Percentiles rank a stretch among this genome's conserved stretches.
Evolutionary conservation across 2,329 filamentous ascomycete genomes (phyloP).

Genomic region (Mycosphaerella sp.): DNA sequence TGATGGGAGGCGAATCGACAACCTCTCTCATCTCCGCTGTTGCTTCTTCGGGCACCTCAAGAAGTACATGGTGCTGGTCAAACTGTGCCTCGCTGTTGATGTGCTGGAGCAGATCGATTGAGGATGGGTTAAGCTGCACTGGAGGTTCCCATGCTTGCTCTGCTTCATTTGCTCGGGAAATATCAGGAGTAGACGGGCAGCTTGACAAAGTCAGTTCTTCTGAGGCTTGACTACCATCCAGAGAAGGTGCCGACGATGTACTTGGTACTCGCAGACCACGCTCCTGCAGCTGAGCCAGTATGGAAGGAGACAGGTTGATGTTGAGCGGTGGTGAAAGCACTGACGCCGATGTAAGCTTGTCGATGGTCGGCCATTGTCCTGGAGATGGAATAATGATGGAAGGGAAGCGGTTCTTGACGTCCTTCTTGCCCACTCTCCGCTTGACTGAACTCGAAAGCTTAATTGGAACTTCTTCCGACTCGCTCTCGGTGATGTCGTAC

Average conservation of each 20-base stretch:
- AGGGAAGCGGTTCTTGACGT: slow-evolving; percentile 46
- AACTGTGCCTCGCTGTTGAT: slow-evolving; percentile 51
- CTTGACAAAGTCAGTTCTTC: slow-evolving; percentile 81
- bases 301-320: slow-evolving; percentile 36
- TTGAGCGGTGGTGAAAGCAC: slow-evolving; percentile 46
- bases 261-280: slow-evolving; percentile 59
- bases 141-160: slow-evolving; percentile 59
- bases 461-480: slow-evolving; percentile 51
- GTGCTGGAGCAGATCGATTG: slow-evolving; percentile 72
- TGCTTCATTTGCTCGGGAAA: slow-evolving; percentile 48
- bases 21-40: slow-evolving; percentile 55
- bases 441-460: slow-evolving; percentile 49
- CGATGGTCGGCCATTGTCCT: slow-evolving; percentile 52
- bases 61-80: slow-evolving; percentile 29
- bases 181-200: slow-evolving; percentile 75
- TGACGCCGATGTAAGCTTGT: slow-evolving; percentile 44
- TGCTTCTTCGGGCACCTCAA: slow-evolving; percentile 45
- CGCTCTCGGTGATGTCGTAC: slow-evolving; percentile 79
- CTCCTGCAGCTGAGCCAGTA: slow-evolving; percentile 62
- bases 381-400: slow-evolving; percentile 55
- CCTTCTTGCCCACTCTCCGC: slow-evolving; percentile 31
- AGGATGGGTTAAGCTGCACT: slow-evolving; percentile 64
- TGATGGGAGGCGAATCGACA: slow-evolving; percentile 41
- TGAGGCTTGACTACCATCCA: slow-evolving; percentile 82
- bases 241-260: slow-evolving; percentile 74